A percentile compares a stretch with the other conserved stretches of the same genome.
phyloP scores from a whole-genome alignment of 768 basidiomycete species.

The Asterophora lycoperdoides region DNA sequence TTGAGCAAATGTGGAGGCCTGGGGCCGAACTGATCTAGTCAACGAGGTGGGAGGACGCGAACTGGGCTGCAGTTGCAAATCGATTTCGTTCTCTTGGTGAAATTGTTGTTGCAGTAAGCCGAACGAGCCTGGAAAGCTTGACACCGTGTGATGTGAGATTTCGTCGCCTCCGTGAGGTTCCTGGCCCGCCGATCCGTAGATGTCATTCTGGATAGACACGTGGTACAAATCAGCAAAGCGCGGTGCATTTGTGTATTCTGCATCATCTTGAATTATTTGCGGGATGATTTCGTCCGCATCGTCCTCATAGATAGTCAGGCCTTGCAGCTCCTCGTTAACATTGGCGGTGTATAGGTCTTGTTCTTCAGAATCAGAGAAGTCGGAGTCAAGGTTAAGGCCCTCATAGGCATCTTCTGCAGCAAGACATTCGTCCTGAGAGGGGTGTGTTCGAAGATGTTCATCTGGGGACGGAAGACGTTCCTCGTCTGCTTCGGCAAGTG shows the following conservation, averaged over 20 bases:
- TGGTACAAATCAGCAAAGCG: conserved; percentile 40
- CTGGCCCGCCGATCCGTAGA: conserved; percentile 1
- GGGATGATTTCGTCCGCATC: conserved; percentile 35
- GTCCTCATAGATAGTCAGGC: conserved; percentile 25
- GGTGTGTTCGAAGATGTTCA: neutral
- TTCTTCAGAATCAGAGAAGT: neutral
- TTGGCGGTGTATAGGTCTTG: conserved; percentile 2
- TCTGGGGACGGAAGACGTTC: neutral
- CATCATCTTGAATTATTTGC: conserved; percentile 27
- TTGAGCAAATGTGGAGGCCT: conserved; percentile 35
- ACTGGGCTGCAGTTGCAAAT: conserved; percentile 6
- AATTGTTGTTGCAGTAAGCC: neutral
- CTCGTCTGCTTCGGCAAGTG: conserved; percentile 6
- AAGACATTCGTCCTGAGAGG: neutral
- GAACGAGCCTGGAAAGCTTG: conserved; percentile 11
- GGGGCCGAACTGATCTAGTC: conserved; percentile 3
- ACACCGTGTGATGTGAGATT: neutral
- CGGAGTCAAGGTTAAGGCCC: neutral
- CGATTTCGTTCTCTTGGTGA: neutral
- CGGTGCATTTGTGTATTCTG: conserved; percentile 24
- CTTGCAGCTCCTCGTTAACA: conserved; percentile 10
- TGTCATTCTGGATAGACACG: conserved; percentile 22
- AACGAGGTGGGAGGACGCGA: conserved; percentile 2
- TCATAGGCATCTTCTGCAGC: conserved; percentile 4
- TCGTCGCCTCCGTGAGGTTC: neutral